Evolutionary conservation across 345 rosid species (phyloP), one percentile per base, ranked within the genome.

Genomic region (Abelmoschus esculentus): DNA sequence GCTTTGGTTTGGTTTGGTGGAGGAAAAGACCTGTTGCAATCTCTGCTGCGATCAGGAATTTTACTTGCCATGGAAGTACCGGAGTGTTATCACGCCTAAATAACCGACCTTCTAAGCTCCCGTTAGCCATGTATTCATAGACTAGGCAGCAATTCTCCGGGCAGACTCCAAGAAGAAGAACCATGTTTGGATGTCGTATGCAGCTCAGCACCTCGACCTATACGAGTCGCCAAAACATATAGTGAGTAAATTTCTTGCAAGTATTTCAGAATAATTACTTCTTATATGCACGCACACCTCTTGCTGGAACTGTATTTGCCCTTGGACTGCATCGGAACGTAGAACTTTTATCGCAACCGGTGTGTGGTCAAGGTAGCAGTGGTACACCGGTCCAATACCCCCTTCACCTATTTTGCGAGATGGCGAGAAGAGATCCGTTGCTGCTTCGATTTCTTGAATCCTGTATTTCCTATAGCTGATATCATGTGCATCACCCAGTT

Each of bases 171-270:
- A 93, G 80, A 22, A 91, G 84, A 49, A 89, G 92, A 75, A 93
- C 98, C 97, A 93, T 88, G 83, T 91, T 93, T 57, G 97, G 95
- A 79, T 93, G 97, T 53, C 96, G 78, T 71, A 91, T 93, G 85
- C 81, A 79, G 50, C 91, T 81, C 34, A 93, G 69, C 11, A 93
- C 92, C 80, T 93, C 91, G 70, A 93, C 84, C 92, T 87, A 74
- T 74, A 78, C 53, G 62, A 69, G 31, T 69, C 9, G 36, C 47
- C 70, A 17, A 18, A 2, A 11, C 44, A 63, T 38, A 13, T 8
- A 38, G 32, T 15, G 15, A n/a, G n/a, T 67, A 12, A 52, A 6
- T 61, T 61, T 17, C 28, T 40, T 61, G 28, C 5, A n/a, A 11
- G 50, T 19, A 40, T 11, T 34, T 34, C 6, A 40, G 22, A n/a